Conservation (phyloP, 2,329 filamentous ascomycete species). For the Phialophora verrucosa region DNA sequence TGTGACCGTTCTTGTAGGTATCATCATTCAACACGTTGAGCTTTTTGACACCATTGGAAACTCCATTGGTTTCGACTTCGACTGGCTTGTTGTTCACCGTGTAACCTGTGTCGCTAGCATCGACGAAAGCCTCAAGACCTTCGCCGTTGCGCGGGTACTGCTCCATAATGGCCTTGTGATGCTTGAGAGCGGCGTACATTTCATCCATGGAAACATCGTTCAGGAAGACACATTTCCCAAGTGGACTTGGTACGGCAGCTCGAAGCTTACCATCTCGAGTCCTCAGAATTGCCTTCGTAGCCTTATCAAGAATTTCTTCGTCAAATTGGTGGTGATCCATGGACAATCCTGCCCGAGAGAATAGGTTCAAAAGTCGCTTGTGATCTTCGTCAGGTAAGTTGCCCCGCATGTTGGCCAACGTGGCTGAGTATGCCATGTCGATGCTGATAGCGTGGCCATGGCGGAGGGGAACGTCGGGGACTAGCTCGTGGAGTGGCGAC, state of each 20-base stretch:
- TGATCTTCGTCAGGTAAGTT: constrained; percentile 67
- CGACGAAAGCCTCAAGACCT: constrained; percentile 72
- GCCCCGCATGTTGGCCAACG: constrained; percentile 67
- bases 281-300: constrained; percentile 71
- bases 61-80: constrained; percentile 19
- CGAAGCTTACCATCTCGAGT: constrained; percentile 72
- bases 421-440: constrained; percentile 77
- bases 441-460: constrained; percentile 77
- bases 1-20: constrained; percentile 20
- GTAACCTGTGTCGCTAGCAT: constrained; percentile 70
- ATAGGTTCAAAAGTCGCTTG: constrained; percentile 66
- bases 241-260: constrained; percentile 70
- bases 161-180: constrained; percentile 69
- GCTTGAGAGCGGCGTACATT: constrained; percentile 64
- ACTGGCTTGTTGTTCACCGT: constrained; percentile 49
- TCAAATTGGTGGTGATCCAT: constrained; percentile 74
- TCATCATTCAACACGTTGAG: constrained; percentile 39
- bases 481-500: constrained; percentile 74
- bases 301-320: constrained; percentile 68
- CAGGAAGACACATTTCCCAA: constrained; percentile 70
- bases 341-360: constrained; percentile 71
- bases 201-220: constrained; percentile 70
- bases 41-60: constrained; percentile 29
- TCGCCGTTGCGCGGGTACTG: constrained; percentile 67
- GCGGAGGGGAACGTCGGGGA: constrained; percentile 70